Conservation (phyloP, 2,329 filamentous ascomycete genomes). For the Paracoccidioides lutzii region DNA sequence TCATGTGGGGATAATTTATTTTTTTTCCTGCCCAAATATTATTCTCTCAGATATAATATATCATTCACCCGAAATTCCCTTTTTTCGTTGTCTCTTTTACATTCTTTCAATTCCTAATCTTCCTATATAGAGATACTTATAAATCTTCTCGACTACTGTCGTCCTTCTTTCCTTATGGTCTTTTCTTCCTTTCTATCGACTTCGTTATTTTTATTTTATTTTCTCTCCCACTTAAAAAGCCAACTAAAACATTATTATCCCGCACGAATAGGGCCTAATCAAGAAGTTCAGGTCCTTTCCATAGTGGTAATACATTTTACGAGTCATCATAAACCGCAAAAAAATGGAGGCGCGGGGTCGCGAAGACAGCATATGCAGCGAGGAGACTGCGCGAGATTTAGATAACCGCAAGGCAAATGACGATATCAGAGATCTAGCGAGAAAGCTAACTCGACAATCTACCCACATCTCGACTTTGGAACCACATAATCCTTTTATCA, state of each 20-base stretch:
- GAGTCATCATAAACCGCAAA: background rate
- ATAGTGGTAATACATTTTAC: background rate
- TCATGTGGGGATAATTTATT: background rate
- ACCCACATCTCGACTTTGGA: background rate
- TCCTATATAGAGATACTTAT: background rate
- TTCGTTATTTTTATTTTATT: no score
- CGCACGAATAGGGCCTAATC: background rate
- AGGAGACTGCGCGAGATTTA: background rate
- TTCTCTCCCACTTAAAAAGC: background rate
- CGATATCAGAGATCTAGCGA: background rate
- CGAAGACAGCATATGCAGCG: background rate
- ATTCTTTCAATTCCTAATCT: background rate
- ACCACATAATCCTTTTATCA: slow-evolving; percentile 23
- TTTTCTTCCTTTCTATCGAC: background rate
- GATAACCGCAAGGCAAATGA: background rate
- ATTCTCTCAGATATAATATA: background rate
- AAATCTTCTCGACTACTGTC: background rate
- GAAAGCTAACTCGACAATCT: slow-evolving; percentile 3
- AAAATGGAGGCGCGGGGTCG: background rate
- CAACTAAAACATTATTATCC: background rate
- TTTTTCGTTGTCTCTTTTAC: background rate
- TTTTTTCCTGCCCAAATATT: no score
- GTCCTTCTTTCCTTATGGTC: background rate
- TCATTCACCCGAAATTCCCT: background rate
- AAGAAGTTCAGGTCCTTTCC: background rate